Percentiles rank a stretch among this genome's conserved stretches.
These are phyloP conservation scores for Thelonectria rubi DNA, from an alignment of 2,329 filamentous ascomycete species.

Conservation along the genomic window DNA sequence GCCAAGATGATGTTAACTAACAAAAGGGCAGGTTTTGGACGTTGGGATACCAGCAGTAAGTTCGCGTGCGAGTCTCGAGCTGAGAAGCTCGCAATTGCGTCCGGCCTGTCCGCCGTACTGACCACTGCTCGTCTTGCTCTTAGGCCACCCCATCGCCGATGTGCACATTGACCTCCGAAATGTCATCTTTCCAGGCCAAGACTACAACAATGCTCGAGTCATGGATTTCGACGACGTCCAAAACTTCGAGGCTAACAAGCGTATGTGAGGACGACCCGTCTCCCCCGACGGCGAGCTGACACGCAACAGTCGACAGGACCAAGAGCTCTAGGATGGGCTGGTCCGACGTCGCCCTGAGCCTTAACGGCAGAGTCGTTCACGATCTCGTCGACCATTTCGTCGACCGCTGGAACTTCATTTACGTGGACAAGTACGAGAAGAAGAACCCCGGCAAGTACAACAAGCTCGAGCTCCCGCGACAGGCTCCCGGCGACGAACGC, in stretches of 20 bases:
- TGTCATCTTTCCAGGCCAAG: conserved; percentile 87
- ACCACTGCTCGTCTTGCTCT: neutral
- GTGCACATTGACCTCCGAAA: conserved; percentile 81
- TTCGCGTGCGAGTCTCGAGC: neutral
- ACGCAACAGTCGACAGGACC: conserved; percentile 71
- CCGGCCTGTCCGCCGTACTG: neutral
- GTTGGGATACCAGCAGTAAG: conserved; percentile 84
- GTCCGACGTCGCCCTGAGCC: conserved; percentile 84
- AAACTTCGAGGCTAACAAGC: conserved; percentile 86
- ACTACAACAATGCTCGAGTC: conserved; percentile 89
- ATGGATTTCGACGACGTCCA: conserved; percentile 82
- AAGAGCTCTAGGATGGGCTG: conserved; percentile 89
- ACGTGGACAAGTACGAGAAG: conserved; percentile 76
- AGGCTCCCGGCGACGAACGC: neutral
- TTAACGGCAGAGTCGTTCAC: conserved; percentile 78
- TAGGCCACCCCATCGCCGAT: conserved; percentile 80
- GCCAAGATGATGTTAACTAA: conserved; percentile 33
- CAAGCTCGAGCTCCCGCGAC: conserved; percentile 28
- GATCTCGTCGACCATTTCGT: conserved; percentile 82
- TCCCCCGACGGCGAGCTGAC: neutral
- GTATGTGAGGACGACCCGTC: conserved; percentile 44
- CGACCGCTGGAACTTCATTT: conserved; percentile 92
- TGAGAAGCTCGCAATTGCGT: neutral
- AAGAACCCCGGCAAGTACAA: conserved; percentile 62
- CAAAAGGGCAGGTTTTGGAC: conserved; percentile 70